A percentile compares a stretch with the other conserved stretches of the same genome.
Evolutionary conservation across 768 basidiomycete species (phyloP).

Genomic region (Suillus discolor): DNA sequence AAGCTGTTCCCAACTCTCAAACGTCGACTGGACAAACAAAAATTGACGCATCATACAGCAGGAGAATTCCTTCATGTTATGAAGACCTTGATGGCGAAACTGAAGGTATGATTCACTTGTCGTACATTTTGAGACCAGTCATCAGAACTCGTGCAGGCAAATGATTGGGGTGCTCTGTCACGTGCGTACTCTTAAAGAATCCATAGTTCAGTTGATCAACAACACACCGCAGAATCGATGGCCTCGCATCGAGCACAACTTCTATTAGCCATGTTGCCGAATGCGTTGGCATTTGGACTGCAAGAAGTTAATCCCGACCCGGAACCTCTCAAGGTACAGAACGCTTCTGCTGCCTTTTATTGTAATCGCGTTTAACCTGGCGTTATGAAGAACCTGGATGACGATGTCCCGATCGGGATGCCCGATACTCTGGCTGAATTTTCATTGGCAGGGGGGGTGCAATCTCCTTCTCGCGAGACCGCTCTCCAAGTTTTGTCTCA

Average conservation of each 20-base stretch:
- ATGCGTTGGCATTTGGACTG: conserved; percentile 50
- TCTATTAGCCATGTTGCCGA: conserved; percentile 43
- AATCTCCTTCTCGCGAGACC: conserved; percentile 20
- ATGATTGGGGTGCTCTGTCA: conserved; percentile 67
- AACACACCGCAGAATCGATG: conserved; percentile 42
- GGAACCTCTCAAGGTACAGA: conserved; percentile 52
- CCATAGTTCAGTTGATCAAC: not conserved
- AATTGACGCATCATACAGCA: conserved; percentile 49
- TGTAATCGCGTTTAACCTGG: not conserved
- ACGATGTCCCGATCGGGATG: conserved; percentile 41
- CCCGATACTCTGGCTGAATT: conserved; percentile 42
- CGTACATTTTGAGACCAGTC: not conserved
- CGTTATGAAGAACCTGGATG: conserved; percentile 51
- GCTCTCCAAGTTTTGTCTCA: conserved; percentile 18
- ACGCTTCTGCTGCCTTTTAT: conserved; percentile 1
- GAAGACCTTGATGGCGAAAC: conserved; percentile 68
- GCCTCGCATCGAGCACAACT: conserved; percentile 49
- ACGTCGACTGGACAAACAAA: conserved; percentile 48
- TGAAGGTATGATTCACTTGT: conserved; percentile 45
- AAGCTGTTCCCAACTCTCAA: conserved; percentile 51
- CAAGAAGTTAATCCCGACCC: conserved; percentile 46
- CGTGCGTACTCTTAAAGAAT: conserved; percentile 39
- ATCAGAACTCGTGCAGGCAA: conserved; percentile 40
- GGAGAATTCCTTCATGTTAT: conserved; percentile 58
- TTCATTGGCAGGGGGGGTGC: conserved; percentile 26